Base-by-base conservation (phyloP, 139 green algal genomes). In the Choricystis sp. region DNA sequence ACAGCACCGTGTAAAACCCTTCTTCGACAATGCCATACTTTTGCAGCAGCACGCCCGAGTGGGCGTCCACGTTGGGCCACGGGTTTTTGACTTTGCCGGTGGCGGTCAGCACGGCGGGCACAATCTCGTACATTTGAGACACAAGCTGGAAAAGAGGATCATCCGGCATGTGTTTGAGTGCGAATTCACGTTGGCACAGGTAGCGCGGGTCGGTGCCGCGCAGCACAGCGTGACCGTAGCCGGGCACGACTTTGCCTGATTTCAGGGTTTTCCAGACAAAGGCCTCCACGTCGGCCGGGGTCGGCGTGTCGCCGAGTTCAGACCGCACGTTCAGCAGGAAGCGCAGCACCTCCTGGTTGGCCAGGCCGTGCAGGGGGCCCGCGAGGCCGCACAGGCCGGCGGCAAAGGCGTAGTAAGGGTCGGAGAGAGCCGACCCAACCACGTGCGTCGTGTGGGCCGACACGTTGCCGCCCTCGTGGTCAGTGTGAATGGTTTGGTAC, bases 81-180 rank as follows among this genome's bases (percentile, higher is more conserved):
- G 92, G 92, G 77, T 98, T 98, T 77, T 96, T 93, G 56, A 95
- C 90, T 79, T 98, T 97, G 66, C 92, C 92, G 0, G 85, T 95
- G 70, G 86, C 68, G 9, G 66, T 66, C 29, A 98, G 85, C 49
- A 97, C 83, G 40, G 77, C 75, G 19, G 92, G 90, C 48, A 98
- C 92, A n/a, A 98, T 87, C 61, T 95, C 83, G 72, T 94, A 95
- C 55, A 95, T 75, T 49, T 83, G 59, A 56, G 70, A 76, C 26
- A 95, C 86, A 61, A 96, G 78, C 78, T 91, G 90, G 83, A 97
- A 98, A 57, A 95, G 72, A 2, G 82, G 74, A 74, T 98, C 77
- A 65, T 98, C 72, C 2, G 93, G 89, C 69, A 99, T 75, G 79
- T 97, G 86, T 75, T 90, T 89, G 29, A 85, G 72, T 1, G 90